These are phyloP conservation scores for Dendrobium catenatum DNA, from an alignment of 106 monocot species.

Conservation along the genomic window DNA sequence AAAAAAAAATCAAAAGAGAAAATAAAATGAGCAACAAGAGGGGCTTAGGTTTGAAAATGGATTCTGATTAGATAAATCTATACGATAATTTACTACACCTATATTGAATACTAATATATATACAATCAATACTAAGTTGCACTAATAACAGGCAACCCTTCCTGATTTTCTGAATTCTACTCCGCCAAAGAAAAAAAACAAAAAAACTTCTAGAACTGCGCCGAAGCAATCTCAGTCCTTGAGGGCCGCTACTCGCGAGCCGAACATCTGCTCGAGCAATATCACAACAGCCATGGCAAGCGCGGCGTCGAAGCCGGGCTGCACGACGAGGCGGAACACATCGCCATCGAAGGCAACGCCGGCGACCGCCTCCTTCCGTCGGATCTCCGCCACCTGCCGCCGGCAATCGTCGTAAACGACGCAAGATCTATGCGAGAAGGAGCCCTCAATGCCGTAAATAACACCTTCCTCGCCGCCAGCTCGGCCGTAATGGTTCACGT, in stretches of 20 bases:
- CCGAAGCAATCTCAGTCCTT: neutral
- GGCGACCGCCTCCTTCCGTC: conserved; percentile 27
- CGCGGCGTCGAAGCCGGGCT: conserved; percentile 24
- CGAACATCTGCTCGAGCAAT: conserved; percentile 5
- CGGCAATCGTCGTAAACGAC: conserved; percentile 23
- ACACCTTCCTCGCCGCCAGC: neutral
- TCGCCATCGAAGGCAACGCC: conserved; percentile 46
- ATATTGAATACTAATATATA: no score
- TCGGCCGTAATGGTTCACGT: conserved; percentile 11
- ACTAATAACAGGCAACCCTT: neutral
- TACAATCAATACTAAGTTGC: neutral
- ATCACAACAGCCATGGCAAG: conserved; percentile 31
- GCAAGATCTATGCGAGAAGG: conserved; percentile 39
- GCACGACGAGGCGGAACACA: conserved; percentile 50
- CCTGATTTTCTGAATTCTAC: neutral
- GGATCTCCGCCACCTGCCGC: conserved; percentile 36
- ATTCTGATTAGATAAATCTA: no score
- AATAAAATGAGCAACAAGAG: no score
- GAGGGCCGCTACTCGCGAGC: neutral
- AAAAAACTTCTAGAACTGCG: neutral
- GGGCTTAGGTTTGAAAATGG: no score
- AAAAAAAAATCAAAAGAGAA: no score
- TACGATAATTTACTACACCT: no score
- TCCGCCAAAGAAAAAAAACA: neutral
- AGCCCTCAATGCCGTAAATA: conserved; percentile 29